Evolutionary conservation across 2,329 filamentous ascomycete species (phyloP), one percentile per base, ranked within the genome.

Genomic region (Dactylellina leptospora): DNA sequence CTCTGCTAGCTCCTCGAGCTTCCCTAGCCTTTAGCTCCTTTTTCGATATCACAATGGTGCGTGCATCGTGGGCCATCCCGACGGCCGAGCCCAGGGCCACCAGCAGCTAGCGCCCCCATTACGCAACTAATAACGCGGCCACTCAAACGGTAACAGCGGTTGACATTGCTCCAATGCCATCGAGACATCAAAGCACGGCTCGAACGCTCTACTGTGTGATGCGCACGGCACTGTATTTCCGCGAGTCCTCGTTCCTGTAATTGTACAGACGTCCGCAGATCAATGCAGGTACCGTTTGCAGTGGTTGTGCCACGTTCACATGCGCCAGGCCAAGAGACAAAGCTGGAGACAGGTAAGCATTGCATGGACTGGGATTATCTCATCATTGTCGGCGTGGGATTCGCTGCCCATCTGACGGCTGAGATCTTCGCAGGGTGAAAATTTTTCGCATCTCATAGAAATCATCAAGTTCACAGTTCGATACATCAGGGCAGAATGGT

Each of bases 261-360:
- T 20, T 27, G 40, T 30, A 11, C 11, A 11, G 18, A 44, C 42
- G 23, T 27, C 42, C 58, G 56, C 63, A 69, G 54, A 28, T 55
- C 22, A 51, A 66, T 66, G 61, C 66, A 71, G 66, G 66, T 71
- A 71, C 66, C 66, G 66, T 71, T 71, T 63, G 55, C 66, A 70
- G 50, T 58, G 51, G 51, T 62, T 58, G 58, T 71, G 58, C 56
- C 66, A 71, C 66, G 66, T 62, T 59, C 61, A 42, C 61, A 66
- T 66, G 60, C 51, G 38, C 54, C 51, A 48, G 60, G 47, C 13
- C n/a, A n/a, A n/a, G n/a, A n/a, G n/a, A n/a, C n/a, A n/a, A n/a
- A n/a, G n/a, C n/a, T n/a, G n/a, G n/a, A n/a, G 30, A n/a, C 36
- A 48, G 20, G 60, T 66, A 28, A 66, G 61, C 60, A 48, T 27